Conservation (phyloP, 805 yeast genomes). For the Groenewaldozyma tartarivorans region DNA sequence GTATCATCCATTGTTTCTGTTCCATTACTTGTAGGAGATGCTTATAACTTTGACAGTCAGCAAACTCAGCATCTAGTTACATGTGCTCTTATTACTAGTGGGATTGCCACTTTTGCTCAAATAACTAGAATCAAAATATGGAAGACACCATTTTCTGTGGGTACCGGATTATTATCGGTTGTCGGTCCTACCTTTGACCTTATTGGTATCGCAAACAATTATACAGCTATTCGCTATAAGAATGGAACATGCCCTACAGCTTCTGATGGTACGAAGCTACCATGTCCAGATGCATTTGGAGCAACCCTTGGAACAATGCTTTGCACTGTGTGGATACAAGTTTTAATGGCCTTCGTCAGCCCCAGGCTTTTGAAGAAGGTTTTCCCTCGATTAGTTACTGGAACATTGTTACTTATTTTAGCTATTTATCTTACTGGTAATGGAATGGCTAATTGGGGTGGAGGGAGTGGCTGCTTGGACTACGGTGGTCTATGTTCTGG, state of each 20-base stretch:
- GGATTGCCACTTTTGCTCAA: constrained; percentile 49
- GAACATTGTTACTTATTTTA: constrained; percentile 65
- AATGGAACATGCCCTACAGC: constrained; percentile 47
- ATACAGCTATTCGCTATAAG: constrained; percentile 60
- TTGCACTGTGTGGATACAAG: constrained; percentile 53
- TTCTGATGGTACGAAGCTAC: constrained; percentile 43
- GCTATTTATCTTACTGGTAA: constrained; percentile 49
- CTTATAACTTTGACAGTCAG: constrained; percentile 41
- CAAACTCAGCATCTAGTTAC: constrained; percentile 46
- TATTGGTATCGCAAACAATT: constrained; percentile 53
- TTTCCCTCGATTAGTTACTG: constrained; percentile 71
- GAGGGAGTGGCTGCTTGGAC: constrained; percentile 63
- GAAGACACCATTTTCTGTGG: constrained; percentile 58
- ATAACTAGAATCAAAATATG: constrained; percentile 61
- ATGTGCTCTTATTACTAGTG: constrained; percentile 50
- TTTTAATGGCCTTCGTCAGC: constrained; percentile 55
- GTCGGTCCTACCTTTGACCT: constrained; percentile 76
- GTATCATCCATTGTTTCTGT: constrained; percentile 70
- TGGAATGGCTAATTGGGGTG: constrained; percentile 63
- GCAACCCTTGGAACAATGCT: constrained; percentile 49
- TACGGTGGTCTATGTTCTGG: constrained; percentile 12
- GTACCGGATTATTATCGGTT: constrained; percentile 65
- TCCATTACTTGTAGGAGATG: constrained; percentile 49
- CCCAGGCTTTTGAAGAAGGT: constrained; percentile 47
- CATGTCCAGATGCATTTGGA: constrained; percentile 76